Conservation (phyloP, 2,329 filamentous ascomycete genomes). For the Karstenula rhodostoma region DNA sequence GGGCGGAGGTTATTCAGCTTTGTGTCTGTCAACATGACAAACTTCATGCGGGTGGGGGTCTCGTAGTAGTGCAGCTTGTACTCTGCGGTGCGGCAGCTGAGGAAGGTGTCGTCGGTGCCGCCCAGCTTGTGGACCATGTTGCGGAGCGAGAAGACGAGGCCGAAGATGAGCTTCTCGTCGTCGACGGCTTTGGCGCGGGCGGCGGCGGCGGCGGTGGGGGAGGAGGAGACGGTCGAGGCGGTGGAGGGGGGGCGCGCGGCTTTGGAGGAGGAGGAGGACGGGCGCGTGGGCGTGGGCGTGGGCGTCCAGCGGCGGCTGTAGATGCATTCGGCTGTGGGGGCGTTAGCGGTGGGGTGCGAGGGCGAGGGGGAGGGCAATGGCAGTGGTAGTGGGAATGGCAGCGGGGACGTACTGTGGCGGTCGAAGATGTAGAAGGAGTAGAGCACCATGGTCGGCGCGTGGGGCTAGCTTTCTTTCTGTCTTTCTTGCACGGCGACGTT, state of each 20-base stretch:
- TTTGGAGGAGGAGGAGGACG: constrained; percentile 56
- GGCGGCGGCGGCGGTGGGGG: constrained; percentile 51
- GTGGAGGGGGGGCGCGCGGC: constrained; percentile 47
- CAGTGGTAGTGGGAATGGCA: too few species aligned
- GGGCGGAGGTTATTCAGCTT: constrained; percentile 89
- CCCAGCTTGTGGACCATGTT: constrained; percentile 97
- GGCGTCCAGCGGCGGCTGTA: constrained; percentile 87
- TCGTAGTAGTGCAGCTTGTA: constrained; percentile 99
- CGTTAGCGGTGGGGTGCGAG: constrained; percentile 23
- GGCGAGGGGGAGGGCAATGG: not conserved
- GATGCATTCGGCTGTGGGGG: constrained; percentile 84
- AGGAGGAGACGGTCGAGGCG: constrained; percentile 22
- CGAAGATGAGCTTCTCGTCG: constrained; percentile 97
- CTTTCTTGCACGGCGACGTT: not conserved
- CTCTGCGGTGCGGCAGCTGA: constrained; percentile 89
- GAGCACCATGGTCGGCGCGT: constrained; percentile 73
- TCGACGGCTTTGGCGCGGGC: constrained; percentile 65
- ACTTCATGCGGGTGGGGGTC: constrained; percentile 93
- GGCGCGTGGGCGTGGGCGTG: constrained; percentile 61
- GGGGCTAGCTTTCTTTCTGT: not conserved
- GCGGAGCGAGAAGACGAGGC: constrained; percentile 92
- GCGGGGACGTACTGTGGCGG: constrained; percentile 76
- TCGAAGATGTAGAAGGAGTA: constrained; percentile 99
- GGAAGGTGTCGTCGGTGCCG: constrained; percentile 89
- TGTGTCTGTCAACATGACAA: constrained; percentile 95